phyloP scores from a whole-genome alignment of 2,329 filamentous ascomycete species.

The Neonectria magnoliae region DNA sequence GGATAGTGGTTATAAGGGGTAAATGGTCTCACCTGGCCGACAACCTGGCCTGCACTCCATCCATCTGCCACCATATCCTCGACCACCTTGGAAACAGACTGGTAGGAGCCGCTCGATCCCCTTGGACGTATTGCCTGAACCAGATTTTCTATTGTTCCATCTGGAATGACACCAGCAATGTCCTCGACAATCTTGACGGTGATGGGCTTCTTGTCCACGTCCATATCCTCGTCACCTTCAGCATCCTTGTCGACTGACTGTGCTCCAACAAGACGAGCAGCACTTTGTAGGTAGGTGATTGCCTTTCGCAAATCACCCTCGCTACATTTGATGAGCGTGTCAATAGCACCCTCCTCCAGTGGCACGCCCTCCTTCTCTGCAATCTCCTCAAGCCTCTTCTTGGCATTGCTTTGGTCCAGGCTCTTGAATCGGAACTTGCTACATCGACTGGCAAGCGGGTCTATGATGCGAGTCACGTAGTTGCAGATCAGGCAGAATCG shows the following conservation, averaged over 20 bases:
- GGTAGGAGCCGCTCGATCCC: conserved; percentile 72
- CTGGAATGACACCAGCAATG: conserved; percentile 94
- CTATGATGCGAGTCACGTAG: conserved; percentile 98
- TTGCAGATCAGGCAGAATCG: conserved; percentile 98
- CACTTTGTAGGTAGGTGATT: conserved; percentile 95
- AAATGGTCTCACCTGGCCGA: conserved; percentile 71
- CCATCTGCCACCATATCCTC: conserved; percentile 95
- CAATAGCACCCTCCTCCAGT: conserved; percentile 81
- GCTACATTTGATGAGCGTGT: conserved; percentile 85
- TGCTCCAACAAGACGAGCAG: conserved; percentile 86
- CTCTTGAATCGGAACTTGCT: conserved; percentile 99
- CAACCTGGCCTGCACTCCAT: conserved; percentile 92
- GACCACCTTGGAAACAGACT: conserved; percentile 79
- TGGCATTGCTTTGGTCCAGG: conserved; percentile 86
- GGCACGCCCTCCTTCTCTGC: conserved; percentile 79
- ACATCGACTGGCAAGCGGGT: conserved; percentile 91
- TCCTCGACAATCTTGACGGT: conserved; percentile 88
- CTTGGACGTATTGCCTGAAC: conserved; percentile 80
- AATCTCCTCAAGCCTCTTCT: conserved; percentile 82
- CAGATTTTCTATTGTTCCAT: conserved; percentile 74
- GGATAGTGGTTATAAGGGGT: background rate
- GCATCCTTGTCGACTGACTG: conserved; percentile 58
- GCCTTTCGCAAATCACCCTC: conserved; percentile 96
- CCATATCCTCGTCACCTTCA: conserved; percentile 70
- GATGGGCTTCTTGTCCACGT: conserved; percentile 68